Base-by-base conservation (phyloP, 2,329 filamentous ascomycete genomes). In the Aspergillus japonicus region DNA sequence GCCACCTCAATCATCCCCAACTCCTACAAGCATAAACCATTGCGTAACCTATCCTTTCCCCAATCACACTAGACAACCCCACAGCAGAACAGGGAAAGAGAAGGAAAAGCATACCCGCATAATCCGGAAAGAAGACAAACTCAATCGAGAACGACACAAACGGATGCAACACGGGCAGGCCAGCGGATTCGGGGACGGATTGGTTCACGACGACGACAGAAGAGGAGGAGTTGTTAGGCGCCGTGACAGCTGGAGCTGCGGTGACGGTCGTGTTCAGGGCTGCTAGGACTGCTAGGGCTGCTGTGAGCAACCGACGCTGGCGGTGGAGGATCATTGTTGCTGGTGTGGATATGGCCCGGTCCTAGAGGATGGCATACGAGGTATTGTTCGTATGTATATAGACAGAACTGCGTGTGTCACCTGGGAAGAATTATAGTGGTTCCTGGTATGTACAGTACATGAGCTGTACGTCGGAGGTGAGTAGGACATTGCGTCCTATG, bases 131-230 rank as follows among this genome's bases (percentile, higher is more conserved):
- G 12, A 55, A 55, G 8, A 47, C 53, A 39, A 55, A 55, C 14
- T 55, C 53, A 12, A 55, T 55, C 26, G 53, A 55, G 4, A 55
- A 55, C 1, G 53, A 55, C n/a, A 55, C 53, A 10, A 55, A 55
- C 3, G 53, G 53, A 31, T 55, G 53, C 42, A 55, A n/a, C 3
- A 55, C 53, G 11, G 53, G 42, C 53, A 55, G 5, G 7, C 42
- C 53, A 4, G 53, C 53, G 21, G 24, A n/a, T 12, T 31, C 42
- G 14, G 53, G 53, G 2, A 48, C 53, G 1, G 53, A 33, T 24
- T 26, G n/a, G 26, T 44, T 55, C 26, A 55, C 11, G 24, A 8
- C 16, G 5, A 55, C 29, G 5, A 35, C 16, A 3, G 26, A 29
- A 29, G 26, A 29, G 6, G 26, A 29, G 26, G 26, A 26, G 7